Evolutionary conservation across 2,329 filamentous ascomycete genomes (phyloP).

Genomic region (Paracoccidioides lutzii): DNA sequence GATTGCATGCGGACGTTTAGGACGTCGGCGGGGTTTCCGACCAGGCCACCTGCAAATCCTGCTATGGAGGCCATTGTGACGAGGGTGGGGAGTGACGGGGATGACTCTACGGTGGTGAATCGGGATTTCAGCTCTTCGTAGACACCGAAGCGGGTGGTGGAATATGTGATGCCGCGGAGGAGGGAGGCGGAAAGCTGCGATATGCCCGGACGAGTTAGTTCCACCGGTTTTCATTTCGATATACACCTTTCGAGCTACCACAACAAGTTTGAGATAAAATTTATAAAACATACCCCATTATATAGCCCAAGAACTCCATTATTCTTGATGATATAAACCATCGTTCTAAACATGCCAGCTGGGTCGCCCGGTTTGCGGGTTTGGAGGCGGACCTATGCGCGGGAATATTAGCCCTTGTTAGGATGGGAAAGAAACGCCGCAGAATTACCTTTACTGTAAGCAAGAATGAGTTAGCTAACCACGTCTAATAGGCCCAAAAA

Average conservation of each 20-base stretch:
- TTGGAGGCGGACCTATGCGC: constrained; percentile 65
- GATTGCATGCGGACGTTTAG: constrained; percentile 98
- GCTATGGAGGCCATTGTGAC: constrained; percentile 71
- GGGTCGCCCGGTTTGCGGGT: constrained; percentile 64
- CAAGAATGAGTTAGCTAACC: constrained; percentile 13
- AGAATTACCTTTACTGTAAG: constrained; percentile 41
- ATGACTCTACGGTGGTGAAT: constrained; percentile 38
- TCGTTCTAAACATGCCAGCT: constrained; percentile 73
- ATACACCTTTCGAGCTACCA: no score
- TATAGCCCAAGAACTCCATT: constrained; percentile 76
- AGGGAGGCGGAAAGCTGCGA: constrained; percentile 69
- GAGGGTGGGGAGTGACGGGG: constrained; percentile 61
- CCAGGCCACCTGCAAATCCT: constrained; percentile 77
- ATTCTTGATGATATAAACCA: constrained; percentile 63
- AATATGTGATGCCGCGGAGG: constrained; percentile 89
- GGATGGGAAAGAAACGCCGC: neutral
- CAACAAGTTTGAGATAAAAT: neutral
- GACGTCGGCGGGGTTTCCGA: constrained; percentile 89
- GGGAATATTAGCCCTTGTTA: constrained; percentile 1
- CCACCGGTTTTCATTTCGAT: no score
- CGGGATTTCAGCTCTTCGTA: constrained; percentile 84
- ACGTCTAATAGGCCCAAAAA: neutral
- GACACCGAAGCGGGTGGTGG: constrained; percentile 87
- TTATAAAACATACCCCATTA: constrained; percentile 48
- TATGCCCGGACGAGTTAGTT: neutral